Evolutionary conservation across 805 yeast genomes (phyloP).

Genomic region (Candida jianshihensis): DNA sequence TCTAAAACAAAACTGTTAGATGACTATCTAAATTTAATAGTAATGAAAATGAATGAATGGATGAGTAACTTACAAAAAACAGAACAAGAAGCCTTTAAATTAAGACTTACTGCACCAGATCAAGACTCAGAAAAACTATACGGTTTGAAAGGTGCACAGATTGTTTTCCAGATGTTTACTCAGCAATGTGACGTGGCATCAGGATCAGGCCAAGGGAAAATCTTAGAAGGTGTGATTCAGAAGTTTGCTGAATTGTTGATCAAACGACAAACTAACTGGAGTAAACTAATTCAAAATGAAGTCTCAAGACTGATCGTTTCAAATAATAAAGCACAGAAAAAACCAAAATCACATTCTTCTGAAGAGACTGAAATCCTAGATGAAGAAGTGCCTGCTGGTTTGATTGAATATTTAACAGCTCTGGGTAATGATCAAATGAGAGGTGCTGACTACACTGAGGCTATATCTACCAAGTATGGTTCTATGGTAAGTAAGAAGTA

Average conservation of each 20-base stretch:
- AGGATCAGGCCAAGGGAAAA: conserved; percentile 73
- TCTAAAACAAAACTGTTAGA: conserved; percentile 66
- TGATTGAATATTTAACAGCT: conserved; percentile 75
- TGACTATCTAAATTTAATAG: conserved; percentile 70
- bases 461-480: conserved; percentile 57
- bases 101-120: conserved; percentile 70
- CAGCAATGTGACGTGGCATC: conserved; percentile 88
- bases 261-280: conserved; percentile 60
- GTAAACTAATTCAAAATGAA: conserved; percentile 45
- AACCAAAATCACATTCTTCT: conserved; percentile 21
- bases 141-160: conserved; percentile 71
- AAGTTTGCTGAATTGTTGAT: conserved; percentile 58
- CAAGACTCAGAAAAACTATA: conserved; percentile 54
- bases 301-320: conserved; percentile 29
- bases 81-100: conserved; percentile 57
- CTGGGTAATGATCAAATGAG: conserved; percentile 79
- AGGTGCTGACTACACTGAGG: conserved; percentile 63
- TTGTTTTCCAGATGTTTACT: conserved; percentile 75
- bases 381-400: conserved; percentile 56
- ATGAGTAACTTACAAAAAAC: conserved; percentile 57
- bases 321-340: conserved; percentile 8
- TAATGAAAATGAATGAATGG: conserved; percentile 81
- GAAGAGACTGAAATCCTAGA: no score
- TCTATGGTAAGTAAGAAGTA: conserved; percentile 62
- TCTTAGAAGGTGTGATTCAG: conserved; percentile 70